phyloP scores from a whole-genome alignment of 2,329 filamentous ascomycete species.

The Magnaporthiopsis poae region DNA sequence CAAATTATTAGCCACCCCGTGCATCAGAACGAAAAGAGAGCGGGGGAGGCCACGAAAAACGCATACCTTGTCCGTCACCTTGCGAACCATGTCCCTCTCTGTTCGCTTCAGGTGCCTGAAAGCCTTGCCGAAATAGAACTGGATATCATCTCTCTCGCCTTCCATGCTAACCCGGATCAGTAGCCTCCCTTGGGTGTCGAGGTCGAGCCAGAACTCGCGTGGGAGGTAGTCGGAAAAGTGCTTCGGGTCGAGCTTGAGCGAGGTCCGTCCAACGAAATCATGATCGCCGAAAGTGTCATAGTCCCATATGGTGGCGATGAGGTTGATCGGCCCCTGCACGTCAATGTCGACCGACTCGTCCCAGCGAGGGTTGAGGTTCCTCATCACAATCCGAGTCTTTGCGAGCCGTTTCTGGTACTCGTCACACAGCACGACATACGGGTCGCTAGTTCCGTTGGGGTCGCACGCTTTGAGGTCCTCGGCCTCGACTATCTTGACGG shows the following conservation, averaged over 20 bases:
- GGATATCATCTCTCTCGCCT: conserved; percentile 93
- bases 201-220: conserved; percentile 91
- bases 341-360: conserved; percentile 95
- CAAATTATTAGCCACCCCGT: conserved; percentile 13
- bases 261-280: conserved; percentile 94
- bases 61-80: conserved; percentile 88
- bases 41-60: too few relatives aligned
- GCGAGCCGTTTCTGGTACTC: conserved; percentile 95
- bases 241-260: conserved; percentile 90
- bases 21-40: not conserved
- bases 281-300: conserved; percentile 96
- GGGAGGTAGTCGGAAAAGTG: conserved; percentile 95
- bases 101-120: conserved; percentile 92
- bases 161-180: conserved; percentile 95
- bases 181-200: conserved; percentile 87
- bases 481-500: conserved; percentile 95
- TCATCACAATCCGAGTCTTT: conserved; percentile 86
- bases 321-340: conserved; percentile 79
- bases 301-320: conserved; percentile 97
- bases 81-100: conserved; percentile 94
- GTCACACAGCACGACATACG: conserved; percentile 91
- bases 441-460: conserved; percentile 85
- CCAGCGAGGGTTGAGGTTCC: conserved; percentile 87
- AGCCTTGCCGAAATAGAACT: conserved; percentile 96
- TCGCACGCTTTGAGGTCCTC: conserved; percentile 98